Conservation (phyloP, 2,329 filamentous ascomycete species). For the Pseudogymnoascus sp. region DNA sequence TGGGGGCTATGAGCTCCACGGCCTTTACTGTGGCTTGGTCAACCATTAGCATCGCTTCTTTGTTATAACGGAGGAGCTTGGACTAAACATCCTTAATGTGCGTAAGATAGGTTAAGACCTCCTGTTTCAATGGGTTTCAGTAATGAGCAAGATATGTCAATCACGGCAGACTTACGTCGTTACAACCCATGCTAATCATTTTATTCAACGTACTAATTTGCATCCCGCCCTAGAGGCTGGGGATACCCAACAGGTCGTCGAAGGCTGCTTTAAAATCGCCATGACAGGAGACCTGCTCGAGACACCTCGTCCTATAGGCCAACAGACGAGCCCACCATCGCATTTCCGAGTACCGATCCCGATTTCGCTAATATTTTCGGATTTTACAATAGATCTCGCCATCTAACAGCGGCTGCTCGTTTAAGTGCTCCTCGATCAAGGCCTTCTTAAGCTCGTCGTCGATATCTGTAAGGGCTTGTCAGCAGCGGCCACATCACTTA, state of each 20-base stretch:
- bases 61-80: conserved; percentile 25
- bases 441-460: no score
- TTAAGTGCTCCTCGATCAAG: no score
- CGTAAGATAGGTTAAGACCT: conserved; percentile 28
- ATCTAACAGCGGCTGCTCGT: no score
- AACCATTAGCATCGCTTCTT: conserved; percentile 24
- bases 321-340: background rate
- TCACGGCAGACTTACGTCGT: conserved; percentile 26
- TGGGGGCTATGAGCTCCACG: conserved; percentile 29
- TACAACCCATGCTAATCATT: conserved; percentile 26
- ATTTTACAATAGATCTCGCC: no score
- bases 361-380: background rate
- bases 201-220: conserved; percentile 25
- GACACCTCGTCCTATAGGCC: background rate
- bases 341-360: background rate
- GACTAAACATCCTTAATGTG: conserved; percentile 30
- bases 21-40: conserved; percentile 27
- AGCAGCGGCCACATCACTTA: no score
- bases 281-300: background rate
- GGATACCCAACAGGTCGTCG: conserved; percentile 28
- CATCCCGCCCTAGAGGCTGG: conserved; percentile 28
- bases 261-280: conserved; percentile 20
- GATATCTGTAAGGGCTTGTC: no score
- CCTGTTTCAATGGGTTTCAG: conserved; percentile 16
- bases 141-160: background rate